A percentile compares a stretch with the other conserved stretches of the same genome.
These are phyloP conservation scores for Rhynchospora pubera DNA, from an alignment of 176 grass and related monocot genomes.

Conservation along the genomic window DNA sequence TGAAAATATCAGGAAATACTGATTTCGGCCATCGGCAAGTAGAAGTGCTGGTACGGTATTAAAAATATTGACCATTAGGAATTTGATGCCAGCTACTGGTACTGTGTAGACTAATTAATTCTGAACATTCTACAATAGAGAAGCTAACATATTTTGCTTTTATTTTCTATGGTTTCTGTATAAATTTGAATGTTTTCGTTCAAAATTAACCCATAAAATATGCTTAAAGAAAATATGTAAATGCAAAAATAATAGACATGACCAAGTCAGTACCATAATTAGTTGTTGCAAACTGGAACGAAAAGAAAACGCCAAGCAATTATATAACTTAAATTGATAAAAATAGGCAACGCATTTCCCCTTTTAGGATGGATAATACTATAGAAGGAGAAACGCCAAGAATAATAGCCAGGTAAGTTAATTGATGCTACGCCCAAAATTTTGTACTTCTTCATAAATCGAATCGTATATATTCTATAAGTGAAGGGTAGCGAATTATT, in stretches of 20 bases:
- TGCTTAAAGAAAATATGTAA: neutral
- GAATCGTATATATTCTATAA: no score
- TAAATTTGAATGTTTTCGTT: neutral
- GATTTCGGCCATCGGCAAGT: no score
- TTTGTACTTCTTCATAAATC: no score
- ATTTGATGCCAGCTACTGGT: no score
- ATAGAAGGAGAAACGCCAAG: neutral
- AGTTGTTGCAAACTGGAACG: neutral
- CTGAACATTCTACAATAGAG: neutral
- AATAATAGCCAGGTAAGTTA: neutral
- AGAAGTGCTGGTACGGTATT: no score
- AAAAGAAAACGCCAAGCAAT: no score
- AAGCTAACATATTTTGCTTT: neutral
- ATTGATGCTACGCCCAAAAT: no score
- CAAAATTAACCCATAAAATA: neutral
- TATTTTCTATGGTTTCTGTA: neutral
- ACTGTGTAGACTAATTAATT: no score
- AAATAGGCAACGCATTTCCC: neutral
- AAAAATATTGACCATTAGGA: no score
- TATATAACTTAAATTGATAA: neutral
- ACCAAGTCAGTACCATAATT: neutral
- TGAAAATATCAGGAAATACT: no score
- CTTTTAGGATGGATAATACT: neutral
- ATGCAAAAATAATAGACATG: neutral
- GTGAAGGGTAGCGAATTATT: no score